Conservation (phyloP, 2,329 filamentous ascomycete genomes). For the Lithohypha guttulata region DNA sequence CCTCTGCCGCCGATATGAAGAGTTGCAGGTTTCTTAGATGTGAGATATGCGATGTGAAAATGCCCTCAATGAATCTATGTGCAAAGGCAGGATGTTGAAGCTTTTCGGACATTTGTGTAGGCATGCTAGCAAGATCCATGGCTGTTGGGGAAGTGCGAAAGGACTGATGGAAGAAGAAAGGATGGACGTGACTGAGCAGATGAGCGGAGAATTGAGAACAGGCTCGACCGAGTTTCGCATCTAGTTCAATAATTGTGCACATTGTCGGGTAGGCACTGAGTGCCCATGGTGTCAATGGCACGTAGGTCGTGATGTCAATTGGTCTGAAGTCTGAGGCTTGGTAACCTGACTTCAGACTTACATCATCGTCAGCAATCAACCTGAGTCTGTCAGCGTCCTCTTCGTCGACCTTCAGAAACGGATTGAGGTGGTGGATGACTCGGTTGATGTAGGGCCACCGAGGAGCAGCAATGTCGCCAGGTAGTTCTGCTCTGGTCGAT, state of each 20-base stretch:
- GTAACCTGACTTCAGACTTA: constrained; percentile 5
- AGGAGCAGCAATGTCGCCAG: neutral
- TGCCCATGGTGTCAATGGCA: constrained; percentile 18
- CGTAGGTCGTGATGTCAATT: constrained; percentile 19
- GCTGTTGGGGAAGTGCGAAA: constrained; percentile 6
- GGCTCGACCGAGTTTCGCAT: constrained; percentile 31
- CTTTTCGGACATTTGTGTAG: constrained; percentile 15
- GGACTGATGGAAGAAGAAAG: constrained; percentile 30
- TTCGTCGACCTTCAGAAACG: neutral
- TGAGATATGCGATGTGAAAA: constrained; percentile 48
- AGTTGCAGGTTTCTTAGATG: constrained; percentile 36
- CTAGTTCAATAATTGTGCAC: constrained; percentile 19
- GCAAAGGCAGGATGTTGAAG: constrained; percentile 35
- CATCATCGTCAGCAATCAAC: constrained; percentile 1
- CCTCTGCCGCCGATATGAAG: constrained; percentile 35
- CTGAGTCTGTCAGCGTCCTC: neutral
- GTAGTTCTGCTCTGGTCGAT: neutral
- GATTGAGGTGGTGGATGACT: constrained; percentile 6
- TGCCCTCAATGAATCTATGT: constrained; percentile 32
- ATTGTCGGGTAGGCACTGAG: constrained; percentile 20
- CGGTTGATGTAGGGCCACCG: neutral
- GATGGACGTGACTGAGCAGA: constrained; percentile 35
- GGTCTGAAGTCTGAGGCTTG: constrained; percentile 18
- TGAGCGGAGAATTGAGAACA: constrained; percentile 38
- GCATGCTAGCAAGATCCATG: neutral